Evolutionary conservation across 441 rosid genomes (phyloP).

Genomic region (Lepidium campestre): DNA sequence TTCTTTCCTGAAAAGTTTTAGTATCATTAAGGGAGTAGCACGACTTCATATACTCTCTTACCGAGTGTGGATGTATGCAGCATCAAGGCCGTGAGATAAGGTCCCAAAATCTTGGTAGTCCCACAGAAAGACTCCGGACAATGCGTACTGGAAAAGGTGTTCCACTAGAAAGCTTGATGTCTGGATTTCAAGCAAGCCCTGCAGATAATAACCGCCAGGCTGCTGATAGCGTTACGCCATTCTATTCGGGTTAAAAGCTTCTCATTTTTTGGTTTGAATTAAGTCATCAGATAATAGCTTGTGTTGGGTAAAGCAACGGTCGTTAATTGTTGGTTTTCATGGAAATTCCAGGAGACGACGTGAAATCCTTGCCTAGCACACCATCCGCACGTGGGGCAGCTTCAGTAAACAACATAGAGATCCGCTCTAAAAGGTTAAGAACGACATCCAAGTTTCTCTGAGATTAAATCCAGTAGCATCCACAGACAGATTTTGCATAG

Average conservation of each 20-base stretch:
- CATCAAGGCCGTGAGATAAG: conserved; percentile 43
- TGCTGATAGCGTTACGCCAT: conserved; percentile 44
- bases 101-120: conserved; percentile 33
- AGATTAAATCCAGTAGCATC: not conserved
- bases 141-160: conserved; percentile 22
- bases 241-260: conserved; percentile 48
- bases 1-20: not conserved
- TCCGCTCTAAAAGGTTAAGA: conserved; percentile 49
- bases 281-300: not conserved
- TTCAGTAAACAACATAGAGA: conserved; percentile 31
- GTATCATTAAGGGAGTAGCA: conserved; percentile 4
- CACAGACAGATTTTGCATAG: conserved; percentile 4
- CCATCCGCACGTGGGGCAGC: conserved; percentile 49
- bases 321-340: not conserved
- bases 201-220: conserved; percentile 23
- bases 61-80: conserved; percentile 30
- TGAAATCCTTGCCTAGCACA: conserved; percentile 64
- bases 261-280: not conserved
- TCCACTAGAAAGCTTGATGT: conserved; percentile 34
- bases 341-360: conserved; percentile 45
- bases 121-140: conserved; percentile 47
- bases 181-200: conserved; percentile 36
- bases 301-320: not conserved
- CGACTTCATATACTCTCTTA: conserved; percentile 19
- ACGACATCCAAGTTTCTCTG: conserved; percentile 2